Base-by-base conservation (phyloP, 2,329 filamentous ascomycete species). In the Thelonectria discophora region DNA sequence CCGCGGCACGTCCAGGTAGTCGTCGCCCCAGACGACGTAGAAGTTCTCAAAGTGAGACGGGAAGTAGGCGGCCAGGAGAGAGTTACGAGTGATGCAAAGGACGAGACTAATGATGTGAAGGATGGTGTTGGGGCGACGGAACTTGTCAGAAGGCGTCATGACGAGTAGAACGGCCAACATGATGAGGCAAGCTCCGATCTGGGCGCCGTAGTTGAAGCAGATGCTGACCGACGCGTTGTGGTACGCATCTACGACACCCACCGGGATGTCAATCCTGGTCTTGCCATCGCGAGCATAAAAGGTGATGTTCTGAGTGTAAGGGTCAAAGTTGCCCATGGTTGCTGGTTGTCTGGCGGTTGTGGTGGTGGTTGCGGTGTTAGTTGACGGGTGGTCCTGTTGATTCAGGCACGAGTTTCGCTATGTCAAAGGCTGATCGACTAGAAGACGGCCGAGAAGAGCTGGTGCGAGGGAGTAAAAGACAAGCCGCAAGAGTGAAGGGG, bases 101-200 rank as follows among this genome's bases (percentile, higher is more conserved):
- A 84, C 52, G 18, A 96, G 82, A 13, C 86, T 85, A 21, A 82
- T 61, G 18, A 84, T 67, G 72, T 94, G 93, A 69, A 93, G 79
- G 65, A 88, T 71, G 73, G 90, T 91, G 18, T 92, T 83, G 0
- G 81, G 72, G 2, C 89, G 88, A 54, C 79, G 78, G 62, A 91
- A 85, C 74, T 92, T 93, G 66, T 86, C 80, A 0, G 80, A 74
- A 18, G 86, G 86, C 0, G 91, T 93, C 74, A 94, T 82, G 60
- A 89, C 71, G 11, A 93, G 77, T 3, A 94, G 79, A 30, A 90
- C 81, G 45, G 90, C 67, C 17, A 94, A 79, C 70, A 93, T 85
- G 62, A 90, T 77, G 59, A 89, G 65, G 48, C 85, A 86, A 21
- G 90, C 86, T 30, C 92, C 92, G 53, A 93, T 81, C 74, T 94